Percentiles rank a stretch among this genome's conserved stretches.
Conservation (phyloP, 2,329 filamentous ascomycete species). For the Stagonosporopsis cucurbitacearum region DNA sequence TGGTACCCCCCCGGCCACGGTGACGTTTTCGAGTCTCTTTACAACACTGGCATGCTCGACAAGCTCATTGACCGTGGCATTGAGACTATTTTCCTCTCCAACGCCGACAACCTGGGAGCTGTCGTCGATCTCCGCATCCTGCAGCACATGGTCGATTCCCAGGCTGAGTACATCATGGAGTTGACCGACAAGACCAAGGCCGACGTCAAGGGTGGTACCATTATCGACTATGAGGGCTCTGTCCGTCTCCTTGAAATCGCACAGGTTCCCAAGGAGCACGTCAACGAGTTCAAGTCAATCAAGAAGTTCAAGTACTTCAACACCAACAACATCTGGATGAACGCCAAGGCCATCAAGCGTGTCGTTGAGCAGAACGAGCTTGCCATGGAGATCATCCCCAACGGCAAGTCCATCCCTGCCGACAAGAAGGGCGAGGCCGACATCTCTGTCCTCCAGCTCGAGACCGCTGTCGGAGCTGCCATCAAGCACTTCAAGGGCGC, state of each 20-base stretch:
- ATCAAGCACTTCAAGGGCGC: conserved; percentile 99
- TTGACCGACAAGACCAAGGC: conserved; percentile 99
- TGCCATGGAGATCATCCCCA: conserved; percentile 99
- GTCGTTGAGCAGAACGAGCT: conserved; percentile 98
- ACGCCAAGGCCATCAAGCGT: conserved; percentile 95
- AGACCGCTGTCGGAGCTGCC: conserved; percentile 97
- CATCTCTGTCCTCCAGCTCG: conserved; percentile 95
- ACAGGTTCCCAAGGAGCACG: conserved; percentile 99
- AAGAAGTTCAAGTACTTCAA: conserved; percentile 99
- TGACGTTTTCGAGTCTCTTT: conserved; percentile 99
- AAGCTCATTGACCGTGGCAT: conserved; percentile 94
- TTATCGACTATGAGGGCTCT: conserved; percentile 98
- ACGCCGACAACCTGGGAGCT: conserved; percentile 97
- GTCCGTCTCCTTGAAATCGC: conserved; percentile 98
- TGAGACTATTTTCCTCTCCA: conserved; percentile 98
- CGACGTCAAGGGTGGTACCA: conserved; percentile 99
- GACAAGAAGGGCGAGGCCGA: conserved; percentile 99
- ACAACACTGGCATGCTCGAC: conserved; percentile 98
- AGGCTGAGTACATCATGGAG: conserved; percentile 99
- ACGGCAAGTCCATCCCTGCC: conserved; percentile 96
- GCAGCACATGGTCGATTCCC: conserved; percentile 98
- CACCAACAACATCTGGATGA: conserved; percentile 99
- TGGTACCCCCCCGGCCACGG: conserved; percentile 99
- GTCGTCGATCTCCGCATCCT: conserved; percentile 98
- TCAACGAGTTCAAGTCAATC: conserved; percentile 99